Evolutionary conservation across 208 protist genomes (phyloP), one percentile per base, ranked within the genome.

Genomic region (Trypanosoma platydactyli): DNA sequence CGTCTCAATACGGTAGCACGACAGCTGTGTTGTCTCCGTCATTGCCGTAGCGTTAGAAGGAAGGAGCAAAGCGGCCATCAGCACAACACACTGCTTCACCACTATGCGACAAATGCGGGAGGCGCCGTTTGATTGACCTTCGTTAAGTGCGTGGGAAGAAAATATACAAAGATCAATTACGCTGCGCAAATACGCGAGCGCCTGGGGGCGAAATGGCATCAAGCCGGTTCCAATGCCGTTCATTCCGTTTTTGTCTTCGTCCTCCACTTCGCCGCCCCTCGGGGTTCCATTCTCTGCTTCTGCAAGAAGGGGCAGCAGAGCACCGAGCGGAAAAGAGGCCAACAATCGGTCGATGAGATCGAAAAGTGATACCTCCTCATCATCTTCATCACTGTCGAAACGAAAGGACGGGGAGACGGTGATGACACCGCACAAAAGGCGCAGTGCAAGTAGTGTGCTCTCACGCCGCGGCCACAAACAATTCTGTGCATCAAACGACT

Each of bases 11-110:
- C 63, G 61, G 0, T 64, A 42, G 18, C 62, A 68, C 56, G 78
- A 62, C 56, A 84, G 52, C n/a, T n/a, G 35, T 44, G 22, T 30
- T 12, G 25, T 41, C 49, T 53, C 57, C 41, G 16, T 44, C 44
- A 13, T 18, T n/a, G 20, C 12, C 35, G 41, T 63, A 22, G 12
- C 35, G 15, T 52, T 51, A 29, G 68, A 71, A 33, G 45, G 49
- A 1, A 83, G 63, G 25, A 95, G 78, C 45, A 95, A 58, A 9
- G 69, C 68, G 3, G 88, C 83, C 85, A 95, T 95, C 30, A 95
- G 65, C 61, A 81, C 73, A 45, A 95, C 75, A 29, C 76, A 68
- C 64, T 95, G 79, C 33, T 84, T 86, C 41, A 88, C 57, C 30
- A 88, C 35, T 18, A 56, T 61, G 41, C 60, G 57, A 48, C 67